phyloP scores from a whole-genome alignment of 768 basidiomycete species.

The Antrodiella citrinella region DNA sequence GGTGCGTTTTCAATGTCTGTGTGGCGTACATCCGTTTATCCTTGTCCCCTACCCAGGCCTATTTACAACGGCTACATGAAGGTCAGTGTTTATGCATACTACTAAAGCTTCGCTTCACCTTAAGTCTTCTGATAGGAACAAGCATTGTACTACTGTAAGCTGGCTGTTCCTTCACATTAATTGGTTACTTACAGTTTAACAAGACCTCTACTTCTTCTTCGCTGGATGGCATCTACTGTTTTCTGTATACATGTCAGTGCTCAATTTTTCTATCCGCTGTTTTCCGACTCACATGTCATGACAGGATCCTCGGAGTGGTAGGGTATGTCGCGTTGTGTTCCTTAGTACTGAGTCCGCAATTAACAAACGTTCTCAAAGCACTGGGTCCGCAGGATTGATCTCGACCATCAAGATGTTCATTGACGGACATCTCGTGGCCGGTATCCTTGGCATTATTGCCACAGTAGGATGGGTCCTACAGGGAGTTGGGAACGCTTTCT shows the following conservation, averaged over 20 bases:
- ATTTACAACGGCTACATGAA: constrained; percentile 98
- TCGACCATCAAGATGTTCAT: constrained; percentile 82
- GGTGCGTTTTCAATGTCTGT: constrained; percentile 39
- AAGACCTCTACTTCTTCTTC: constrained; percentile 97
- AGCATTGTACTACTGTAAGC: constrained; percentile 86
- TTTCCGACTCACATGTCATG: too few relatives aligned
- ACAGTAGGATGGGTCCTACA: constrained; percentile 86
- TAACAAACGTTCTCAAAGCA: too few relatives aligned
- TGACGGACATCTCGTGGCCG: constrained; percentile 66
- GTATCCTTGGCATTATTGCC: constrained; percentile 70
- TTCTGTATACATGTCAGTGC: constrained; percentile 84
- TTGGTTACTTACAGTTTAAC: too few relatives aligned
- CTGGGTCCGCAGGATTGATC: constrained; percentile 92
- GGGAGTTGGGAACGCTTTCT: constrained; percentile 71
- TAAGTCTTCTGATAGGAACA: constrained; percentile 78
- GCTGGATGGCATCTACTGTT: constrained; percentile 91
- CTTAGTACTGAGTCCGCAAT: too few relatives aligned
- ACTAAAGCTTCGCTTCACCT: too few relatives aligned
- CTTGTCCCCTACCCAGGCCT: constrained; percentile 42
- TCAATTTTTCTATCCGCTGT: too few relatives aligned
- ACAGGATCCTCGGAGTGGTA: constrained; percentile 90
- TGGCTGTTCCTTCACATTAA: too few relatives aligned
- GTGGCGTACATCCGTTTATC: constrained; percentile 10
- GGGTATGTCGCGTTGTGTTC: constrained; percentile 46
- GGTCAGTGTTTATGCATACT: too few relatives aligned